Evolutionary conservation across 2,329 filamentous ascomycete genomes (phyloP).

Genomic region (Pseudogymnoascus sp.): DNA sequence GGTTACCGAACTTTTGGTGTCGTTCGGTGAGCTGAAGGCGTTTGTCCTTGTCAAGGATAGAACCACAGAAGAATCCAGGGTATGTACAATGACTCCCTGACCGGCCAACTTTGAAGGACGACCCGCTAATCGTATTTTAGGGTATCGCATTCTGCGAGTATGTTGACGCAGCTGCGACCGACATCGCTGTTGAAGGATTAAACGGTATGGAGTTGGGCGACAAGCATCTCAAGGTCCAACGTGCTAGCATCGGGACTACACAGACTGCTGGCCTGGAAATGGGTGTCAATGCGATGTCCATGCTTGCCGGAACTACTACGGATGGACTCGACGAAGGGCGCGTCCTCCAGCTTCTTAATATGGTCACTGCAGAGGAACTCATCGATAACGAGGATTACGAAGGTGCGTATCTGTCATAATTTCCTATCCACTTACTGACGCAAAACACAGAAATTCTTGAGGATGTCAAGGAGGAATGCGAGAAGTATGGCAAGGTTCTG

Average conservation of each 20-base stretch:
- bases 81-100: conserved; percentile 40
- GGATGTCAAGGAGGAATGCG: conserved; percentile 87
- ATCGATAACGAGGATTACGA: conserved; percentile 93
- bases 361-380: conserved; percentile 94
- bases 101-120: neutral
- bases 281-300: conserved; percentile 94
- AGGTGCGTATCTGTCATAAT: conserved; percentile 46
- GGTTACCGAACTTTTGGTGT: conserved; percentile 78
- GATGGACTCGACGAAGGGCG: conserved; percentile 71
- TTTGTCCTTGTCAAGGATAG: conserved; percentile 86
- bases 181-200: conserved; percentile 80
- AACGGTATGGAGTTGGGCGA: conserved; percentile 93
- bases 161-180: conserved; percentile 65
- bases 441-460: conserved; percentile 75
- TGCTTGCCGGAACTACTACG: conserved; percentile 85
- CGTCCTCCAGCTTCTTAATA: conserved; percentile 90
- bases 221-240: conserved; percentile 73
- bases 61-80: conserved; percentile 76
- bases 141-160: conserved; percentile 98
- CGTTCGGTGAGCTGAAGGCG: conserved; percentile 88
- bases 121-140: conserved; percentile 40
- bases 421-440: conserved; percentile 30
- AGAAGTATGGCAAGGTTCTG: conserved; percentile 77
- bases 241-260: conserved; percentile 89
- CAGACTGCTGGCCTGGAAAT: conserved; percentile 89